phyloP scores from a whole-genome alignment of 2,329 filamentous ascomycete genomes.

The Alternaria angustiovoidea region DNA sequence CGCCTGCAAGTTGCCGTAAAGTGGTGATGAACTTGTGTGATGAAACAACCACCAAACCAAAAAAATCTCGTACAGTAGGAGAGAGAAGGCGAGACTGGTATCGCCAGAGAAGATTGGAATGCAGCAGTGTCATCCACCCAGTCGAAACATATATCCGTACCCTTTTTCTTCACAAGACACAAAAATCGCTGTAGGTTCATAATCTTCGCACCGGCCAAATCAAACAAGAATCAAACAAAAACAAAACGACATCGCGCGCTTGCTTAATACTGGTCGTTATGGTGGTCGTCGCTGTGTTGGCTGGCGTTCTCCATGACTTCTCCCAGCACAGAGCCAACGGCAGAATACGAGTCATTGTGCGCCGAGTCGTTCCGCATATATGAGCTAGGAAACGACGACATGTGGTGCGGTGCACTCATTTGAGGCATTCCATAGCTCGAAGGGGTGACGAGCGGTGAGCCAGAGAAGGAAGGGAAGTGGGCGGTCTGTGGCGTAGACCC shows the following conservation, averaged over 20 bases:
- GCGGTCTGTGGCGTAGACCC: constrained; percentile 51
- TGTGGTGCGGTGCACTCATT: constrained; percentile 52
- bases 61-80: constrained; percentile 12
- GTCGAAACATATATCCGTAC: constrained; percentile 20
- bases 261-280: constrained; percentile 34
- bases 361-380: constrained; percentile 49
- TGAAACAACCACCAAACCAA: constrained; percentile 39
- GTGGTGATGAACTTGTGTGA: constrained; percentile 7
- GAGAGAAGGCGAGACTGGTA: constrained; percentile 22
- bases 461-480: constrained; percentile 51
- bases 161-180: constrained; percentile 12
- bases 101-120: constrained; percentile 3
- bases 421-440: constrained; percentile 49
- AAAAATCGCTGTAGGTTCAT: background rate
- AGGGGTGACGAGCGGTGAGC: constrained; percentile 50
- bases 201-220: constrained; percentile 17
- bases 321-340: constrained; percentile 46
- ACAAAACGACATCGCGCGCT: background rate
- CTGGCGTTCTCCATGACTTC: constrained; percentile 47
- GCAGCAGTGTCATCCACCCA: constrained; percentile 16
- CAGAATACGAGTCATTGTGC: constrained; percentile 47
- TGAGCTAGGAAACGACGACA: constrained; percentile 48
- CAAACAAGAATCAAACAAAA: constrained; percentile 5
- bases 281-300: constrained; percentile 44
- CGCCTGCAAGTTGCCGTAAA: constrained; percentile 7